Percentiles rank a stretch among this genome's conserved stretches.
phyloP scores from a whole-genome alignment of 2,329 filamentous ascomycete genomes.

The Xylaria multiplex region DNA sequence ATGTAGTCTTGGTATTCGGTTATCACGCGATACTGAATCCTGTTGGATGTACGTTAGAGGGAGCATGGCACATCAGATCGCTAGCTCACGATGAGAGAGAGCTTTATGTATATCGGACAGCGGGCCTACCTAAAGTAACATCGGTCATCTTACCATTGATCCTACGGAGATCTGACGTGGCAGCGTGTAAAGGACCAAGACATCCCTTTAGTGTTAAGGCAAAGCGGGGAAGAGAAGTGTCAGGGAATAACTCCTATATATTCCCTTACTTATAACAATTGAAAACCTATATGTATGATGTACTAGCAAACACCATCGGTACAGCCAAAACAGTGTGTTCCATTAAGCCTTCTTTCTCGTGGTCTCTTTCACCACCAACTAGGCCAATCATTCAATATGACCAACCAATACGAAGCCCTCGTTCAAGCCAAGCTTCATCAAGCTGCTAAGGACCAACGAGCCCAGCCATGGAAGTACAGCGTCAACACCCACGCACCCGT shows the following conservation, averaged over 20 bases:
- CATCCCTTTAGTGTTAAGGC: not conserved
- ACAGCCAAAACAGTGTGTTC: not conserved
- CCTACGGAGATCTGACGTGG: conserved; percentile 3
- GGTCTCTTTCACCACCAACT: not conserved
- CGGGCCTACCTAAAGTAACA: not conserved
- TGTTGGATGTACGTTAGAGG: no score
- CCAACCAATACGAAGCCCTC: conserved; percentile 25
- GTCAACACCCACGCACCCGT: conserved; percentile 14
- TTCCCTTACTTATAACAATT: not conserved
- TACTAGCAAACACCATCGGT: not conserved
- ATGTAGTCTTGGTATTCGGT: not conserved
- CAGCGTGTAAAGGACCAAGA: not conserved
- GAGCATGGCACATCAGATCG: not conserved
- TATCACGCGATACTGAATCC: not conserved
- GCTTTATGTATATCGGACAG: conserved; percentile 1
- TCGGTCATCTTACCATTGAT: conserved; percentile 1
- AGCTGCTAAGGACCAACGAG: conserved; percentile 22
- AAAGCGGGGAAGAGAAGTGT: not conserved
- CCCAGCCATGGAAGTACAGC: conserved; percentile 29
- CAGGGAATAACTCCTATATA: not conserved
- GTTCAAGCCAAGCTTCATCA: conserved; percentile 11
- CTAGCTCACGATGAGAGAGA: not conserved
- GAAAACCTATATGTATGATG: conserved; percentile 4
- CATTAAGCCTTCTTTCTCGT: not conserved
- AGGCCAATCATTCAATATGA: conserved; percentile 15